Conservation (phyloP, 2,329 filamentous ascomycete genomes). For the Alternaria conjuncta region DNA sequence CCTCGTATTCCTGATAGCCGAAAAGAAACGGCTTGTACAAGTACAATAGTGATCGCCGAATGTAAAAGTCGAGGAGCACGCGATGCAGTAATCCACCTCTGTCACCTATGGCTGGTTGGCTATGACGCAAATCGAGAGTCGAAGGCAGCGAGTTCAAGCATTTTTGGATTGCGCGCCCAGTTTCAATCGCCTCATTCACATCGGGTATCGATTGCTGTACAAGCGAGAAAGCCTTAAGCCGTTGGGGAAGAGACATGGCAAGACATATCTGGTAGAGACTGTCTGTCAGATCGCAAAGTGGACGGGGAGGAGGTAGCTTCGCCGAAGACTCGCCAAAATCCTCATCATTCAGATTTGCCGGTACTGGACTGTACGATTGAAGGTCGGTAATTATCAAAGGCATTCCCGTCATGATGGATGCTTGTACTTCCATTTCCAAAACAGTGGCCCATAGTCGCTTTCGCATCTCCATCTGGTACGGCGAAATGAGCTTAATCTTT, state of each 20-base stretch:
- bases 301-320: conserved; percentile 9
- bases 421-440: conserved; percentile 49
- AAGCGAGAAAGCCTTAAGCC: conserved; percentile 22
- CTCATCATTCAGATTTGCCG: conserved; percentile 26
- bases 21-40: conserved; percentile 32
- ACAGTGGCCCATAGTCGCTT: conserved; percentile 55
- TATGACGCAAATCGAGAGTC: conserved; percentile 11
- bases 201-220: conserved; percentile 19
- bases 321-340: conserved; percentile 22
- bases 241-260: conserved; percentile 21
- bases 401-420: conserved; percentile 26
- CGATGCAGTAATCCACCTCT: conserved; percentile 18
- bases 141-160: conserved; percentile 16
- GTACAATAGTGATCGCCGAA: conserved; percentile 23
- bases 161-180: conserved; percentile 18
- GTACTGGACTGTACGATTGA: conserved; percentile 9
- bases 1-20: conserved; percentile 9
- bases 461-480: conserved; percentile 49
- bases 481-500: conserved; percentile 40
- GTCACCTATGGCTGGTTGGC: neutral
- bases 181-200: conserved; percentile 15
- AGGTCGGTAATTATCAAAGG: conserved; percentile 22
- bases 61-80: conserved; percentile 24
- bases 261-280: conserved; percentile 25
- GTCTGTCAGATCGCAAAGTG: conserved; percentile 19